These are phyloP conservation scores for Didymella segeticola DNA, from an alignment of 2,329 filamentous ascomycete species.

Conservation along the genomic window DNA sequence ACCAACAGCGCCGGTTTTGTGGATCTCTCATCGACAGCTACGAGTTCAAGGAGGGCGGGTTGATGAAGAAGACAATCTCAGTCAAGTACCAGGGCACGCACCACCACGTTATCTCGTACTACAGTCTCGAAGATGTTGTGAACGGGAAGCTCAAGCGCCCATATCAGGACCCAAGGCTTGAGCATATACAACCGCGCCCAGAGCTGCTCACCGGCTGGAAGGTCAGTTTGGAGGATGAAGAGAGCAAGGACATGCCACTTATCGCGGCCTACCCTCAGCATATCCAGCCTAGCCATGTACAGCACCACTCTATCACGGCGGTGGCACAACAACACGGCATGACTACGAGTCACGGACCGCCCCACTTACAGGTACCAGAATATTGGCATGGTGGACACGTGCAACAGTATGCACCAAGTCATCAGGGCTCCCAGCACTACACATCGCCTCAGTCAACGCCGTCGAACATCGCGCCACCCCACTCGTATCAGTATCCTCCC, in stretches of 20 bases:
- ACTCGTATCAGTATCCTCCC: slow-evolving; percentile 30
- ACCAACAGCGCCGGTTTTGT: slow-evolving; percentile 68
- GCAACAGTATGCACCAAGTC: slow-evolving; percentile 32
- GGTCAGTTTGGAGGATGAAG: slow-evolving; percentile 48
- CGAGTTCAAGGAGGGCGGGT: slow-evolving; percentile 78
- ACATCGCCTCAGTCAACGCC: slow-evolving; percentile 26
- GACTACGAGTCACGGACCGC: slow-evolving; percentile 33
- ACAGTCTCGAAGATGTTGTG: slow-evolving; percentile 79
- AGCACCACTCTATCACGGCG: slow-evolving; percentile 33
- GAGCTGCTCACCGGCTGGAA: slow-evolving; percentile 48
- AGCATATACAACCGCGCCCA: slow-evolving; percentile 41
- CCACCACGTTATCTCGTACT: slow-evolving; percentile 90
- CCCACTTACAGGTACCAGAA: slow-evolving; percentile 40
- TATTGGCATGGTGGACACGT: slow-evolving; percentile 41
- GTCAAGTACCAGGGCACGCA: slow-evolving; percentile 75
- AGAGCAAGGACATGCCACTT: slow-evolving; percentile 44
- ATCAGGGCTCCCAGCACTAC: slow-evolving; percentile 37
- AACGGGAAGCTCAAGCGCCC: slow-evolving; percentile 46
- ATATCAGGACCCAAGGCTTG: slow-evolving; percentile 42
- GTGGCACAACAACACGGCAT: slow-evolving; percentile 34
- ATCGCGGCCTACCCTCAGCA: slow-evolving; percentile 39
- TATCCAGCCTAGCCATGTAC: slow-evolving; percentile 37
- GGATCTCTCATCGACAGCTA: slow-evolving; percentile 91
- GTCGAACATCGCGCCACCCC: slow-evolving; percentile 26
- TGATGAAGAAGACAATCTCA: slow-evolving; percentile 94